phyloP scores from a whole-genome alignment of 352 stramenopile species.

The Phytophthora meadii region DNA sequence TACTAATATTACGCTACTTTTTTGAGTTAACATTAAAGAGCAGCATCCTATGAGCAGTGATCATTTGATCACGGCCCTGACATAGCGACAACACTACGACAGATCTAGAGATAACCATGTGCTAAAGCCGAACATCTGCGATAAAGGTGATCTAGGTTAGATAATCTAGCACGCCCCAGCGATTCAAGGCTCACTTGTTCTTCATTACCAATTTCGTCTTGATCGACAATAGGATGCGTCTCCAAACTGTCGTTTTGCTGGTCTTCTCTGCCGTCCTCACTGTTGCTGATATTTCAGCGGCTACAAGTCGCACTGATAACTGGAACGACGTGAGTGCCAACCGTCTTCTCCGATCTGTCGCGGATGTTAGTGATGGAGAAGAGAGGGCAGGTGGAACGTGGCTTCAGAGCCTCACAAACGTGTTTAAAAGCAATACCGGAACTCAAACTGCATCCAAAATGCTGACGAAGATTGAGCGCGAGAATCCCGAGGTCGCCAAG shows the following conservation, averaged over 20 bases:
- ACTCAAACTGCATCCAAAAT: neutral
- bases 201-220: neutral
- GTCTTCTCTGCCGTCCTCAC: neutral
- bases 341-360: slow-evolving; percentile 1
- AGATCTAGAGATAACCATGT: no score
- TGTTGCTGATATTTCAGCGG: neutral
- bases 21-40: no score
- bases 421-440: neutral
- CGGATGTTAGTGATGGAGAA: neutral
- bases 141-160: no score
- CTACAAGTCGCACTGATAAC: neutral
- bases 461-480: neutral
- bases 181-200: neutral
- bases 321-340: neutral
- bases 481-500: neutral
- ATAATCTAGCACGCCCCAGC: no score
- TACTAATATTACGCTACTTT: no score
- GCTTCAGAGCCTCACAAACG: neutral
- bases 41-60: no score
- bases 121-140: no score
- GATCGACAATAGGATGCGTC: neutral
- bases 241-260: neutral
- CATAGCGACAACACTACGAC: no score
- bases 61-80: no score
- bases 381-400: neutral